phyloP scores from a whole-genome alignment of 208 protist genomes.

The Crithidia acanthocephali region DNA sequence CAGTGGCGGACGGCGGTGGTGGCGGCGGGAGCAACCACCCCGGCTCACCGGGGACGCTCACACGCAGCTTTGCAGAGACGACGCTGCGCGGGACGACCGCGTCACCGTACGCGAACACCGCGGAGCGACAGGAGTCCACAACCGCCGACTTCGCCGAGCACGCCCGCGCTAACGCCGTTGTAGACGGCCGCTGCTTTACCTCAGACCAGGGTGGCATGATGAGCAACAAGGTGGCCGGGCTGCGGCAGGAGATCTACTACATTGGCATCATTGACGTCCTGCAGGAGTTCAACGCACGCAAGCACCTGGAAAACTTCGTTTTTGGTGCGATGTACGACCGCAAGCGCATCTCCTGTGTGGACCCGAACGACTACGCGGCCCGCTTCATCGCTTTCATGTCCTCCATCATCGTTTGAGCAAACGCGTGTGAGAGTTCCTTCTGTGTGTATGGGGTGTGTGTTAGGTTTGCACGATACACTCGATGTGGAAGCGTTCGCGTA shows the following conservation, averaged over 20 bases:
- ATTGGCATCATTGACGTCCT: constrained; percentile 96
- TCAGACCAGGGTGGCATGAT: constrained; percentile 85
- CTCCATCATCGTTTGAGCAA: constrained; percentile 79
- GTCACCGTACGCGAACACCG: neutral
- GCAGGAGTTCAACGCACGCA: constrained; percentile 88
- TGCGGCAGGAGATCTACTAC: constrained; percentile 89
- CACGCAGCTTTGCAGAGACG: constrained; percentile 7
- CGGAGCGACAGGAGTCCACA: constrained; percentile 11
- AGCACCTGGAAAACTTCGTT: constrained; percentile 77
- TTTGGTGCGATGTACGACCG: constrained; percentile 67
- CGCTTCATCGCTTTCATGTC: constrained; percentile 93
- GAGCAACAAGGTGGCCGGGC: constrained; percentile 60
- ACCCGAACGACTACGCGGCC: constrained; percentile 79
- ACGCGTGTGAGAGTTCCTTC: neutral
- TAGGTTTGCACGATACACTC: too few relatives aligned
- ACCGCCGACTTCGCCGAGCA: neutral
- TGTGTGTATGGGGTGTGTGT: neutral
- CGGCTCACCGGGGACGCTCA: constrained; percentile 7
- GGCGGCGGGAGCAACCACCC: too few relatives aligned
- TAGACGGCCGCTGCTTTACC: constrained; percentile 81
- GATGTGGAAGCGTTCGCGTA: too few relatives aligned
- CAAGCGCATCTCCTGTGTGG: constrained; percentile 86
- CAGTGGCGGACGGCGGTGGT: constrained; percentile 8
- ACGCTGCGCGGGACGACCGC: constrained; percentile 13
- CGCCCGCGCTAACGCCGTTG: neutral